Evolutionary conservation across 75 land plant species (phyloP), one percentile per base, ranked within the genome.

Genomic region (Larix kaempferi): DNA sequence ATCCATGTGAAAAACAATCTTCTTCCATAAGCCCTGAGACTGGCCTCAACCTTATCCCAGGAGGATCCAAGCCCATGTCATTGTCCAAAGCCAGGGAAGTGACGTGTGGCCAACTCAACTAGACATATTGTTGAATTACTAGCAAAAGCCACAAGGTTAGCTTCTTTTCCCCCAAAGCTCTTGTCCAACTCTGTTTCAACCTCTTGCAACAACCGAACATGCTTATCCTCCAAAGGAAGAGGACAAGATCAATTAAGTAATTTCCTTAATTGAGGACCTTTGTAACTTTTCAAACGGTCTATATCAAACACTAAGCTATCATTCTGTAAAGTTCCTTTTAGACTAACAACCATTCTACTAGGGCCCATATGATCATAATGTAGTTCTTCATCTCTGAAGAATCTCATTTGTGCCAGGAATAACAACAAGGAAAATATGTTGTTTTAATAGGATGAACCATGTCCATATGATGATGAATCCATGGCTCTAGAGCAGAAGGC

Each of bases 201-300:
- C 94, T 97, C 98, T 77, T 87, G 90, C 77, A 97, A 78, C 44
- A 97, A 80, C 71, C 99, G 95, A 66, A 90, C 91, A 0, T 98
- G 90, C 82, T 97, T 95, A 74, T 97, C 98, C 85, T 97, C 98
- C 77, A 94, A 79, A 72, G 99, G 99, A 83, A 97, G 95, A 59
- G 90, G 90, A 3, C 95, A 84, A 65, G 95, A 94, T 98, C 99
- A 97, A 62, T 94, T 88, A 73, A 97, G 81, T 78, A 97, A 33
- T 71, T 87, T 82, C 39, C 99, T 89, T 57, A 97, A 82, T 73
- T 95, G 78, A 57, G 85, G 83, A 71, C 99, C 99, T 96, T 78
- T 78, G 76, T 75, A 89, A 27, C 63, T 86, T 78, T 89, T 89
- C 59, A 97, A 61, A 35, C 95, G 93, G 63, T 89, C n/a, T 39